Conservation (phyloP, 2,329 filamentous ascomycete species). For the Fusarium irregulare region DNA sequence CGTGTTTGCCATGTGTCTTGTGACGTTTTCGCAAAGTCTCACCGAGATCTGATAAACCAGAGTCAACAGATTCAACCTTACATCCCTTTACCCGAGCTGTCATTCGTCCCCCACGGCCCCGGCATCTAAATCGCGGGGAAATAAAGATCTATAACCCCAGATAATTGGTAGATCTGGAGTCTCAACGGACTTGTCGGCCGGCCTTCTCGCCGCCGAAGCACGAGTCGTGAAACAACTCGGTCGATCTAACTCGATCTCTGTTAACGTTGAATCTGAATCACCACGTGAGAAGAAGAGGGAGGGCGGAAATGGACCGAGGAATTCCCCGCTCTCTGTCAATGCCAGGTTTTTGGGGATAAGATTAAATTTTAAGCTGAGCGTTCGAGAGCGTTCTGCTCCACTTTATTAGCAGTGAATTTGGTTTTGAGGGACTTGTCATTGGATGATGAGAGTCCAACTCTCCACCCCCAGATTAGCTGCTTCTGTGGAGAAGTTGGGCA, state of each 20-base stretch:
- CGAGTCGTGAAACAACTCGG: not conserved
- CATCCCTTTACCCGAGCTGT: not conserved
- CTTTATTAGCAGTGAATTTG: conserved; percentile 16
- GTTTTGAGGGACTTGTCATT: not conserved
- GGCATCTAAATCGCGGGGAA: not conserved
- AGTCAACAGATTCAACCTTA: not conserved
- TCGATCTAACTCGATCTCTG: not conserved
- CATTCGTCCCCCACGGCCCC: not conserved
- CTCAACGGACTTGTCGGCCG: not conserved
- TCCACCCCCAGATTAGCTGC: conserved; percentile 24
- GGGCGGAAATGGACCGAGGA: not conserved
- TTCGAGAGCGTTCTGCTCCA: conserved; percentile 21
- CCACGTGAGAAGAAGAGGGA: not conserved
- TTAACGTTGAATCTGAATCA: not conserved
- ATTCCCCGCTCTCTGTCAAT: not conserved
- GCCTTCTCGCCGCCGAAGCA: not conserved
- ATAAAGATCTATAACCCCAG: not conserved
- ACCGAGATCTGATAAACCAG: not conserved
- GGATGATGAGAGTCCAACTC: not conserved
- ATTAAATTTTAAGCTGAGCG: not conserved
- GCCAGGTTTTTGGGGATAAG: not conserved
- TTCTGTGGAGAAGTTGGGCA: conserved; percentile 21
- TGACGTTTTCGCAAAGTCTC: not conserved
- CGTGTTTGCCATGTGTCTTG: not conserved
- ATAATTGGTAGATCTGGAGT: not conserved